Base-by-base conservation (phyloP, 2,329 filamentous ascomycete genomes). In the Podosphaera fusca region DNA sequence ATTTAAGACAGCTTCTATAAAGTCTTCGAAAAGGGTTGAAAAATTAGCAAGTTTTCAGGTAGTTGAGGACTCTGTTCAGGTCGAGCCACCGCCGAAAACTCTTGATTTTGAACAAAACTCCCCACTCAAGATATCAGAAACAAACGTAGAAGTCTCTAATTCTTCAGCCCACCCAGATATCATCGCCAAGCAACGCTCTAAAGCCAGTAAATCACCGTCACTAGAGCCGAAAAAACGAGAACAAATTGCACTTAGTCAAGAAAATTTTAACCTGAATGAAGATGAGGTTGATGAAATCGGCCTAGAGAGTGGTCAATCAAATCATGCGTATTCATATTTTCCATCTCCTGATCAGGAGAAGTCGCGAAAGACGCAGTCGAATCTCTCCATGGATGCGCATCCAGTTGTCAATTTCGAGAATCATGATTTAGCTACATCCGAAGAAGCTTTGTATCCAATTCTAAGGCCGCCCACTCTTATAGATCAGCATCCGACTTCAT, bases 21-120 rank as follows among this genome's bases (percentile, higher is more conserved):
- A 60, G 74, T 79, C 49, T 49, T 46, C 58, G 10, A 60, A 64
- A 57, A 64, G 64, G 50, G 62, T 66, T 38, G 59, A 62, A 60
- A 62, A 64, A 3, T 60, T 63, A 2, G 74, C 79, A 7, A 77
- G 75, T 58, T 74, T 84, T 61, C 74, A 77, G 62, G 76, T 81
- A 55, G 76, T 79, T 34, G 74, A 77, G 63, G 79, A 83, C 68
- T 70, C 35, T 38, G 10, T 38, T 5, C 10, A 5, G 10, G 35
- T 1, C 6, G 35, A 38, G 10, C 10, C 35, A 10, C 6, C 35
- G 6, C 1, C 35, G 5, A 10, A 38, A 38, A 38, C 10, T 38
- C 10, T 10, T 38, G 35, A 38, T 38, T 6, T 38, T 6, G 35
- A 38, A 38, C 5, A 38, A 6, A 38, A 38, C 6, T 10, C 35